Evolutionary conservation across 129 eudicot species (phyloP), one percentile per base, ranked within the genome.

Genomic region (Lonicera japonica): DNA sequence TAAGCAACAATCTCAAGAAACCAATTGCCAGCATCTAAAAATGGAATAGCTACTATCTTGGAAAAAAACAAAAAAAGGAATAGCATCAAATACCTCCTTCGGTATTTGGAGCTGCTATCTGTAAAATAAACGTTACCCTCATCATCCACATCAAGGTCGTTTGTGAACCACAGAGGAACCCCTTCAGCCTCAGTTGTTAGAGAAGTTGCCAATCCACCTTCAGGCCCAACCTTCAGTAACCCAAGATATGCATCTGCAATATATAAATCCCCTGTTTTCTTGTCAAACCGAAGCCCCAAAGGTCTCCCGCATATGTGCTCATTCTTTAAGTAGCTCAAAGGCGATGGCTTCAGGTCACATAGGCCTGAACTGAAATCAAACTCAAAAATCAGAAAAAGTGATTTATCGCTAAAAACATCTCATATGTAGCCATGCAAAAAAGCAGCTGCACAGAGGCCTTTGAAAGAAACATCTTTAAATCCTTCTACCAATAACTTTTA

Each of bases 281-380:
- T 87, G 81, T 91, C 83, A 63, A 91, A 91, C 24, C 98, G 75
- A 58, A 91, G 72, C 61, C 98, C 98, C 69, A 91, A 69, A n/a
- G 96, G 96, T 68, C 98, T 79, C 23, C 98, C 98, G 70, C 98
- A 91, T 70, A 87, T 82, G 74, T 91, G 98, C 78, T 91, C 98
- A 56, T 85, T 71, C 82, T 82, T 78, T 61, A 80, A 25, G 83
- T 91, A 87, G 76, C 75, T 71, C 56, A 75, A 8, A 10, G 77
- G 76, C 17, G 83, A 69, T 55, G 95, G 96, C 60, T 91, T 86
- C 15, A 88, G 88, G 63, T 91, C 85, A 63, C 98, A 91, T 19
- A 87, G 69, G 52, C 61, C 72, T 67, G 96, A 81, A 80, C 98
- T 91, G 86, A 64, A 79, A 76, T 48, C 43, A 52, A 63, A 66